Percentiles rank a stretch among this genome's conserved stretches.
Conservation (phyloP, 129 eudicot species). For the Apium graveolens region DNA sequence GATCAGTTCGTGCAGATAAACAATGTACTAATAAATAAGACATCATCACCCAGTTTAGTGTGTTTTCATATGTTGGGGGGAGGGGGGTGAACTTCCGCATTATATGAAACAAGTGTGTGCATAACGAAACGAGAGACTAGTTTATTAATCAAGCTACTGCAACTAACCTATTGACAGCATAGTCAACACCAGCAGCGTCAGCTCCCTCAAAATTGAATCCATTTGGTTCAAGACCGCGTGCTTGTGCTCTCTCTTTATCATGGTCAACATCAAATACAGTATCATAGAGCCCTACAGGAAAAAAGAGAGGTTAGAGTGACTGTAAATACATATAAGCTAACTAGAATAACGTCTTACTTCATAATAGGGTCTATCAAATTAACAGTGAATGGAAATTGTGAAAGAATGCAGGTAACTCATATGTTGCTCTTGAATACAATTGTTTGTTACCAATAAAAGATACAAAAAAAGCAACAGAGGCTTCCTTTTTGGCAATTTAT, state of each 20-base stretch:
- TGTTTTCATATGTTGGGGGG: background rate
- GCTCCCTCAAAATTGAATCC: slow-evolving; percentile 96
- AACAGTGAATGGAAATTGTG: too few species aligned
- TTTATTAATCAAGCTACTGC: background rate
- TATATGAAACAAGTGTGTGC: background rate
- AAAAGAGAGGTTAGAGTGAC: slow-evolving; percentile 10
- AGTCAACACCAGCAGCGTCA: slow-evolving; percentile 95
- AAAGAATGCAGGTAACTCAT: slow-evolving; percentile 1
- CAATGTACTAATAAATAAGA: background rate
- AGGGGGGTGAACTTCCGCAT: background rate
- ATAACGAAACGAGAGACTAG: background rate
- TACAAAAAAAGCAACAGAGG: background rate
- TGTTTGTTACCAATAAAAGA: background rate
- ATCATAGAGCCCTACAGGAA: slow-evolving; percentile 69
- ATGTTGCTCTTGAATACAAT: background rate
- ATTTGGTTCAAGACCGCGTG: slow-evolving; percentile 79
- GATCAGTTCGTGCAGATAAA: background rate
- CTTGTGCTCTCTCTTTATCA: slow-evolving; percentile 87
- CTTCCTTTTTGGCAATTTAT: background rate
- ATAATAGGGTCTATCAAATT: background rate
- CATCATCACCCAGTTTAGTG: background rate
- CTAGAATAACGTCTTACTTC: background rate
- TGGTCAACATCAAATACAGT: slow-evolving; percentile 96
- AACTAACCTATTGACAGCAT: slow-evolving; percentile 79
- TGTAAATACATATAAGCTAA: background rate